Evolutionary conservation across 2,329 filamentous ascomycete species (phyloP).

Genomic region (Pseudopyricularia javanii): DNA sequence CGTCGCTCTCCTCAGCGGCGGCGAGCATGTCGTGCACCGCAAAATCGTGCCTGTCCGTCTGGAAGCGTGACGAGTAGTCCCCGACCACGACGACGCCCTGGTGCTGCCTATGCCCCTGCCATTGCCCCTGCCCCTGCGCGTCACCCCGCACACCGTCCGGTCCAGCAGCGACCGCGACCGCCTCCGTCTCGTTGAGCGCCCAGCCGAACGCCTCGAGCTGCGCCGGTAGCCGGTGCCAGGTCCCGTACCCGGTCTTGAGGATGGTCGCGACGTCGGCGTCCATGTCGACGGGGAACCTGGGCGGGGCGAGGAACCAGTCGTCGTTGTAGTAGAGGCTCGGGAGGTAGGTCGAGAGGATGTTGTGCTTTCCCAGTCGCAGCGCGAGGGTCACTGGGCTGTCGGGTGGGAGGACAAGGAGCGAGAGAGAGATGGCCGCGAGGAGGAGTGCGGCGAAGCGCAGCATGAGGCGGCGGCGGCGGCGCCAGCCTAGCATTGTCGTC

Average conservation of each 20-base stretch:
- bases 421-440: background rate
- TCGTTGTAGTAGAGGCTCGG: constrained; percentile 19
- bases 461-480: background rate
- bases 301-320: constrained; percentile 23
- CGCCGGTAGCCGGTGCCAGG: constrained; percentile 31
- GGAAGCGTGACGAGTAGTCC: constrained; percentile 24
- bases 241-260: constrained; percentile 45
- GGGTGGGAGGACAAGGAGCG: background rate
- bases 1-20: constrained; percentile 13
- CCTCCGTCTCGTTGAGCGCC: constrained; percentile 7
- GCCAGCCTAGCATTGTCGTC: background rate
- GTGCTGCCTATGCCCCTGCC: background rate
- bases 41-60: constrained; percentile 12
- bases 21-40: constrained; percentile 28
- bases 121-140: no score
- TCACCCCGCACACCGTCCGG: constrained; percentile 19
- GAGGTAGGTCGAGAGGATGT: constrained; percentile 15
- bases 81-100: constrained; percentile 34
- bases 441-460: background rate
- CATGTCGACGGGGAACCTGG: constrained; percentile 28
- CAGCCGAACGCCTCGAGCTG: constrained; percentile 33
- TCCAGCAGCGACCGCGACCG: no score
- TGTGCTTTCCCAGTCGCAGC: constrained; percentile 1
- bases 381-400: background rate
- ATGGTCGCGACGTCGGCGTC: constrained; percentile 35